Evolutionary conservation across 352 stramenopile genomes (phyloP), one percentile per base, ranked within the genome.

Genomic region (Pythium angustatum): DNA sequence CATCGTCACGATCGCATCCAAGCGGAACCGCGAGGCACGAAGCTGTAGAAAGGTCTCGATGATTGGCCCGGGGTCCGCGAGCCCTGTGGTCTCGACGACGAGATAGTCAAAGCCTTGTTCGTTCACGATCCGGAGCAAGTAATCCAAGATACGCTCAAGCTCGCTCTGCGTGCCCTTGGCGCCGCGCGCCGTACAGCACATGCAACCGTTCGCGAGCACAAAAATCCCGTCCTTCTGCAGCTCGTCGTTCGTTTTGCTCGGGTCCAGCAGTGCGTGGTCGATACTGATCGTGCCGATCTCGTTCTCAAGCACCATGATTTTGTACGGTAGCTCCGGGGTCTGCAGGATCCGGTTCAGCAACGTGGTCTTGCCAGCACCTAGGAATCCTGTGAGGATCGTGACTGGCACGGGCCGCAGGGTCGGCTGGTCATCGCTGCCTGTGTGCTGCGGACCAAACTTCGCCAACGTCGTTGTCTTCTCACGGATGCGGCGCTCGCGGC

Each of bases 141-240:
- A 92, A 66, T 96, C 82, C 2, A 99, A 69, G 66, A 99, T 97
- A 17, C 92, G 86, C 68, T 98, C 91, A 0, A 99, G 76, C 27
- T 91, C 81, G 54, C 73, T 73, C 45, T 92, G 97, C 21, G 97
- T 91, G 38, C 98, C 78, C 72, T 98, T 96, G 28, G 91, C 91
- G 12, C 92, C 77, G 41, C 67, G 65, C 14, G 98, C 91, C 12
- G 93, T 97, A 76, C 97, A 99, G 82, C 97, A 99, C 66, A 99
- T 97, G 71, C 97, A 99, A 40, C 96, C 96, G 75, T 99, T 99
- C 77, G 98, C 88, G 80, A 99, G 97, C 33, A 96, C 96, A 58
- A 98, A 97, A 49, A 99, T 91, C 59, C 98, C 96, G 66, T 90
- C 81, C 5, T 69, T 55, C 12, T 82, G 66, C 4, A 75, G 44